Evolutionary conservation across 2,329 filamentous ascomycete species (phyloP).

Genomic region (Gliomastix tumulicola): DNA sequence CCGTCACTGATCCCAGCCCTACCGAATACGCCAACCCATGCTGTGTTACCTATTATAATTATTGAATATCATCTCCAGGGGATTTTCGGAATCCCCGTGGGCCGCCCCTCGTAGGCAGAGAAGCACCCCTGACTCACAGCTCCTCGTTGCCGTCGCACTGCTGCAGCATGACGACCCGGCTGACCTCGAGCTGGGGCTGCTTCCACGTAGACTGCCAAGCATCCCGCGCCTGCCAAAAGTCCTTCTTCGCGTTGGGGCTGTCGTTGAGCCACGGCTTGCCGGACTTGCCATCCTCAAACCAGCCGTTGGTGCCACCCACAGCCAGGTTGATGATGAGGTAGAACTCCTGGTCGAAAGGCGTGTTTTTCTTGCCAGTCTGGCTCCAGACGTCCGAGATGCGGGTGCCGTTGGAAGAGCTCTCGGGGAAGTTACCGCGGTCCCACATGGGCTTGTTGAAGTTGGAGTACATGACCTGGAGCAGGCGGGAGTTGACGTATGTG

Average conservation of each 20-base stretch:
- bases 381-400: conserved; percentile 58
- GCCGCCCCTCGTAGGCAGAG: too few species aligned
- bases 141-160: conserved; percentile 58
- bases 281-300: conserved; percentile 67
- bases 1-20: too few species aligned
- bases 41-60: too few species aligned
- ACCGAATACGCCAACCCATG: too few species aligned
- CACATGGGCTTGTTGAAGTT: conserved; percentile 65
- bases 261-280: conserved; percentile 76
- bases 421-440: conserved; percentile 61
- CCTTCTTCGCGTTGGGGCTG: conserved; percentile 58
- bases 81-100: too few species aligned
- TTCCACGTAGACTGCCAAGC: conserved; percentile 68
- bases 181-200: conserved; percentile 59
- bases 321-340: conserved; percentile 72
- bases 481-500: conserved; percentile 74
- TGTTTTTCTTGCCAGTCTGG: conserved; percentile 49
- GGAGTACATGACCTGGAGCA: conserved; percentile 74
- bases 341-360: conserved; percentile 71
- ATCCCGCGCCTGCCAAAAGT: conserved; percentile 67
- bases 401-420: conserved; percentile 58
- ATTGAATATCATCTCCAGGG: too few species aligned
- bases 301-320: conserved; percentile 74
- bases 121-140: conserved; percentile 30
- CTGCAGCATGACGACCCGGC: conserved; percentile 64